Evolutionary conservation across 441 rosid genomes (phyloP).

Genomic region (Gossypium laxum): DNA sequence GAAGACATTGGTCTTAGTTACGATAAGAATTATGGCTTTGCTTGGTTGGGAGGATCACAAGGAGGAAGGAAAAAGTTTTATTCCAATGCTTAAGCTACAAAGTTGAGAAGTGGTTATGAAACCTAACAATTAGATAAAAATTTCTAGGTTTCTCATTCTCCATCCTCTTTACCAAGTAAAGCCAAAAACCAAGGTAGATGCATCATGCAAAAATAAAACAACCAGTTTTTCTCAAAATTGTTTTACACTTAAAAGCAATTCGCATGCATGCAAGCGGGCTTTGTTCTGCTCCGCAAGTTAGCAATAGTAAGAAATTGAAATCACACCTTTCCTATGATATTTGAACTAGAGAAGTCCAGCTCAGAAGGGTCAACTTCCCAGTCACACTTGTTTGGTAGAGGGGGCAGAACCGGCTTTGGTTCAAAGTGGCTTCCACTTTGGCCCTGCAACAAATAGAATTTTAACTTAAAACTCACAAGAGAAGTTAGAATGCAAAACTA

Average conservation of each 20-base stretch:
- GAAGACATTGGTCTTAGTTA: background rate
- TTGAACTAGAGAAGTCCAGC: slow-evolving; percentile 69
- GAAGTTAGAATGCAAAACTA: slow-evolving; percentile 1
- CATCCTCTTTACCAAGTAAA: background rate
- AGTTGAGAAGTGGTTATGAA: background rate
- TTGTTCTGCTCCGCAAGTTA: background rate
- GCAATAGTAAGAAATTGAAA: slow-evolving; percentile 1
- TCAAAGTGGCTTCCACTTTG: slow-evolving; percentile 98
- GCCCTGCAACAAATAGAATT: slow-evolving; percentile 41
- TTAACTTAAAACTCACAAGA: slow-evolving; percentile 9
- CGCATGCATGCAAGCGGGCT: background rate
- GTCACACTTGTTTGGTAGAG: slow-evolving; percentile 89
- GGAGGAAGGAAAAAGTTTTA: background rate
- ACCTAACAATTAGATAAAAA: background rate
- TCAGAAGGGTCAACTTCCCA: slow-evolving; percentile 98
- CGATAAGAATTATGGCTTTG: background rate
- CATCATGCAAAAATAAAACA: background rate
- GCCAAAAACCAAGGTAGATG: background rate
- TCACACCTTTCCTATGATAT: slow-evolving; percentile 73
- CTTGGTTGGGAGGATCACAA: background rate
- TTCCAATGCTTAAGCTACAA: background rate
- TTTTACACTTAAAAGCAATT: too few species aligned
- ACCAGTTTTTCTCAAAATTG: too few species aligned
- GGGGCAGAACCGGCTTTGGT: slow-evolving; percentile 86
- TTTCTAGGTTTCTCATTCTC: background rate